A percentile compares a stretch with the other conserved stretches of the same genome.
phyloP scores from a whole-genome alignment of 2,329 filamentous ascomycete genomes.

The Hansfordia pulvinata region DNA sequence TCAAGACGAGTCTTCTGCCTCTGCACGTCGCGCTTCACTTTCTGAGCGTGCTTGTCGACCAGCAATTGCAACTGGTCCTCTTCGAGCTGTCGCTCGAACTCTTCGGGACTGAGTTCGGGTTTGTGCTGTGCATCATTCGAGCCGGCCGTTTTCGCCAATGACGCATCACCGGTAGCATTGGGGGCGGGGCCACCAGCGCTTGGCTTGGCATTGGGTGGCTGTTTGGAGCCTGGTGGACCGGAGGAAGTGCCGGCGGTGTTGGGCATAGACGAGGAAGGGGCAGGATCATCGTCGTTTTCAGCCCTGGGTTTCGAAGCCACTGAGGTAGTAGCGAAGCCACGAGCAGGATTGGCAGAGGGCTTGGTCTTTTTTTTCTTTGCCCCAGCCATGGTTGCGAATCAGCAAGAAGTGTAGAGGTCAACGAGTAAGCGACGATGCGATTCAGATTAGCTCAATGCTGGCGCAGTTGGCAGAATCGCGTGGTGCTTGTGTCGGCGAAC shows the following conservation, averaged over 20 bases:
- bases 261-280: slow-evolving; percentile 7
- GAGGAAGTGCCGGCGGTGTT: slow-evolving; percentile 3
- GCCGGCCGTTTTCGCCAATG: too few relatives aligned
- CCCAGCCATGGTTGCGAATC: slow-evolving; percentile 43
- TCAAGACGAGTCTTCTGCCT: slow-evolving; percentile 68
- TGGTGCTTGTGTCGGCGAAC: too few relatives aligned
- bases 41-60: slow-evolving; percentile 71
- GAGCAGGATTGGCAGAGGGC: slow-evolving; percentile 69
- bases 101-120: slow-evolving; percentile 60
- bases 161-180: slow-evolving; percentile 6
- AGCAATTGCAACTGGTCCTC: slow-evolving; percentile 80
- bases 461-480: slow-evolving; percentile 1
- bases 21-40: slow-evolving; percentile 64
- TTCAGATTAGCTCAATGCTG: too few relatives aligned
- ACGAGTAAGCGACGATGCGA: too few relatives aligned
- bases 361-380: slow-evolving; percentile 84
- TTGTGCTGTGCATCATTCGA: slow-evolving; percentile 10
- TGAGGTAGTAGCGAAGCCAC: slow-evolving; percentile 89
- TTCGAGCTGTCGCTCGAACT: slow-evolving; percentile 81
- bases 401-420: not conserved
- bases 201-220: too few relatives aligned
- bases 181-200: slow-evolving; percentile 12
- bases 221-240: slow-evolving; percentile 9
- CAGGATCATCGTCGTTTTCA: slow-evolving; percentile 26
- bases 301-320: slow-evolving; percentile 69